Conservation (phyloP, 805 yeast species). For the Candida berthetii region DNA sequence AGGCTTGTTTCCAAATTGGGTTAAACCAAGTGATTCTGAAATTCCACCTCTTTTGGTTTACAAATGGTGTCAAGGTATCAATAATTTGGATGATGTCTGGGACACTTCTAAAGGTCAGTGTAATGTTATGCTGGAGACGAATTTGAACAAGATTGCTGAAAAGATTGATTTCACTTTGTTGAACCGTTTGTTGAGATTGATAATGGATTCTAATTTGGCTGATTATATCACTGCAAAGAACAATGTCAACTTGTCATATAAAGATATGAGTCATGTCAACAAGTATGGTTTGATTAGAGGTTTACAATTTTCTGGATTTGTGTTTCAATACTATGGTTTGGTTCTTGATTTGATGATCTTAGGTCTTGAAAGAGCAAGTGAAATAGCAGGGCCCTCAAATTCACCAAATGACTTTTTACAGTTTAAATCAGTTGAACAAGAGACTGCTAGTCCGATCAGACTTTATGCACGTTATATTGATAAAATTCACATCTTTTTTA, state of each 20-base stretch:
- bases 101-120: slow-evolving; percentile 65
- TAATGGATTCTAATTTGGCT: slow-evolving; percentile 87
- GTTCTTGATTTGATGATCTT: slow-evolving; percentile 74
- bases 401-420: slow-evolving; percentile 77
- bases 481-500: slow-evolving; percentile 70
- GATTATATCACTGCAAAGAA: slow-evolving; percentile 92
- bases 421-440: slow-evolving; percentile 52
- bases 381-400: slow-evolving; percentile 73
- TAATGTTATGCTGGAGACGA: slow-evolving; percentile 79
- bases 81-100: slow-evolving; percentile 78
- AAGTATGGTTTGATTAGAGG: slow-evolving; percentile 87
- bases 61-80: slow-evolving; percentile 92
- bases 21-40: slow-evolving; percentile 91
- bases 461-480: slow-evolving; percentile 81
- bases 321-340: slow-evolving; percentile 86
- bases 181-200: slow-evolving; percentile 71
- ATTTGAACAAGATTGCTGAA: slow-evolving; percentile 65
- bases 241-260: slow-evolving; percentile 74
- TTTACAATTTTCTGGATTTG: slow-evolving; percentile 82
- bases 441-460: slow-evolving; percentile 68
- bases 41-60: slow-evolving; percentile 88
- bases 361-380: slow-evolving; percentile 83
- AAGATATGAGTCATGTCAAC: slow-evolving; percentile 93
- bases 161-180: slow-evolving; percentile 84
- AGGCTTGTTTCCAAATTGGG: slow-evolving; percentile 89